Evolutionary conservation across 768 basidiomycete genomes (phyloP), one percentile per base, ranked within the genome.

Genomic region (Boletus fagicola): DNA sequence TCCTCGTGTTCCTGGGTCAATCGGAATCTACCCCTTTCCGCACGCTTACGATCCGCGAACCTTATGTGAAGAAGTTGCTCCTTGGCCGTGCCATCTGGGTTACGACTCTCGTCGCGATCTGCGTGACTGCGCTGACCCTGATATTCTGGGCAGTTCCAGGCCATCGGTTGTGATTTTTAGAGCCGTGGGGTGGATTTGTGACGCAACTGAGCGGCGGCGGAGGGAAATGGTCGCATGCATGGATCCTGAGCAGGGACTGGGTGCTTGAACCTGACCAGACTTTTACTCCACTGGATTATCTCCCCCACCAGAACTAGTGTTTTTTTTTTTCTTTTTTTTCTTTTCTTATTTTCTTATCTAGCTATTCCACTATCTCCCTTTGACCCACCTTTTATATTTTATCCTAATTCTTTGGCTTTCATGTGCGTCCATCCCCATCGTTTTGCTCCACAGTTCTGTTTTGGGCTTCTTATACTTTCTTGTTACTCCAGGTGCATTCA

Each of bases 11-110:
- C 76, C 75, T 98, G 66, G 87, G 87, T 58, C 91, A 92, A 72
- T 95, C 94, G 44, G 97, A 98, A 72, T 97, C 95, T 40, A 97
- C 94, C 12, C 95, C 96, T 2, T 98, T 98, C 85, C 87, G 91
- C 55, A 93, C 92, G 6, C 87, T 98, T 52, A 82, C 80, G 43
- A 94, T 99, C 54, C 86, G 88, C 52, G 96, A 99, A 73, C 90
- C 90, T 28, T 98, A 98, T 70, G 95, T 99, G 64, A 86, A 84
- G 75, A 95, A 92, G 72, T 80, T 99, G 15, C 81, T 98, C 9
- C 69, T 92, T 18, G 90, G 93, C 11, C 87, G 97, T 35, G 92
- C 95, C 9, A 82, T 96, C 55, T 97, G 94, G 93, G 92, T 98
- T 54, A 81, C 83, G 47, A 77, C 91, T 36, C 79, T 96, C 36